Evolutionary conservation across 306 rosid genomes (phyloP).

Genomic region (Prosopis cineraria): DNA sequence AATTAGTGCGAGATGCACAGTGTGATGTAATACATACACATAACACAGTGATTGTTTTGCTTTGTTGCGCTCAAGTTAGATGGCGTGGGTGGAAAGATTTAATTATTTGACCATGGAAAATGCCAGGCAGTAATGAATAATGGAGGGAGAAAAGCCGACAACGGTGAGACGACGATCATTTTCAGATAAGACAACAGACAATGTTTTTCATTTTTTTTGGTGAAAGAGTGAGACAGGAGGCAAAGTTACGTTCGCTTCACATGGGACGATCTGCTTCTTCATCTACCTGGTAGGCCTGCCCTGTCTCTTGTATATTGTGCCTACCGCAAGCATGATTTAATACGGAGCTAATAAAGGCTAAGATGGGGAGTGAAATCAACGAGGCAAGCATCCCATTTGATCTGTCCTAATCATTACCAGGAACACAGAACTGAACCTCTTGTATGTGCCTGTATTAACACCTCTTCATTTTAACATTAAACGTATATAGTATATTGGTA

Average conservation of each 20-base stretch:
- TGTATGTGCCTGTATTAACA: background rate
- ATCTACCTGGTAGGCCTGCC: slow-evolving; percentile 42
- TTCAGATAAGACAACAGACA: slow-evolving; percentile 51
- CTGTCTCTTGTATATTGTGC: slow-evolving; percentile 40
- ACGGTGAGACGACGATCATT: slow-evolving; percentile 38
- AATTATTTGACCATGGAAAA: slow-evolving; percentile 40
- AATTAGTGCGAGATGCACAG: background rate
- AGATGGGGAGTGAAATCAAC: slow-evolving; percentile 6
- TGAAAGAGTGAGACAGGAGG: slow-evolving; percentile 41
- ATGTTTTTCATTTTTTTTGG: slow-evolving; percentile 22
- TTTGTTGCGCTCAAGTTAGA: slow-evolving; percentile 32
- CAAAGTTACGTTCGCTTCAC: slow-evolving; percentile 39
- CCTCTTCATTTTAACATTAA: background rate
- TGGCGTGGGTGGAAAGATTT: slow-evolving; percentile 26
- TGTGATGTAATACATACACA: background rate
- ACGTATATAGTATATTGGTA: background rate
- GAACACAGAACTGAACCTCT: background rate
- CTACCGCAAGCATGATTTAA: slow-evolving; percentile 25
- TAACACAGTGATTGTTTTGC: slow-evolving; percentile 18
- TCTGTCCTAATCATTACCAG: background rate
- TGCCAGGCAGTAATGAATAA: slow-evolving; percentile 31
- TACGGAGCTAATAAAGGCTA: slow-evolving; percentile 23
- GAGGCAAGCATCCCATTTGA: background rate
- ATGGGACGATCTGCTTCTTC: slow-evolving; percentile 44
- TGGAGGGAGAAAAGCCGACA: slow-evolving; percentile 43